phyloP scores from a whole-genome alignment of 371 early-diverging fungal genomes.

The Apophysomyces sp. region DNA sequence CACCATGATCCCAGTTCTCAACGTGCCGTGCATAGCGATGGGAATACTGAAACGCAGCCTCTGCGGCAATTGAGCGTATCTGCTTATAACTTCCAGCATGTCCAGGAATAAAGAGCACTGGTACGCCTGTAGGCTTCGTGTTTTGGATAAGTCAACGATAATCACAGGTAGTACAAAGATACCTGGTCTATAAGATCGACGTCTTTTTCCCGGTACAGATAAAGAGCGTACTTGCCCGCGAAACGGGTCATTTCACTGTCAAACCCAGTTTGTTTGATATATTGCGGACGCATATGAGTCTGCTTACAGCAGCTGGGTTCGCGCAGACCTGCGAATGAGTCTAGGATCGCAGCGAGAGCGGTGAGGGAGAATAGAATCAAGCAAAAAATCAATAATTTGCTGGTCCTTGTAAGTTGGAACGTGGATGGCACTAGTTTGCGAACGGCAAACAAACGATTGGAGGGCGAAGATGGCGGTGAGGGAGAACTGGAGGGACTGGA shows the following conservation, averaged over 20 bases:
- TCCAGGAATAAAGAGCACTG: slow-evolving; percentile 93
- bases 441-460: slow-evolving; percentile 1
- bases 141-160: background rate
- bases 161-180: slow-evolving; percentile 6
- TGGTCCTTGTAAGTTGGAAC: slow-evolving; percentile 17
- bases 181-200: slow-evolving; percentile 49
- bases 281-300: slow-evolving; percentile 83
- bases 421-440: slow-evolving; percentile 14
- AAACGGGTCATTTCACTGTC: slow-evolving; percentile 66
- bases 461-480: background rate
- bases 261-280: slow-evolving; percentile 62
- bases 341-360: slow-evolving; percentile 36
- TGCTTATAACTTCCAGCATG: slow-evolving; percentile 94
- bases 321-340: slow-evolving; percentile 62
- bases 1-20: slow-evolving; percentile 30
- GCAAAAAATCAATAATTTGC: slow-evolving; percentile 15
- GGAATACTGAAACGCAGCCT: slow-evolving; percentile 60
- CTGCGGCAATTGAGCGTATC: slow-evolving; percentile 81
- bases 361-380: slow-evolving; percentile 26
- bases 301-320: slow-evolving; percentile 75
- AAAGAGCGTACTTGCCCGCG: slow-evolving; percentile 77
- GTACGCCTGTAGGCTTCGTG: slow-evolving; percentile 64
- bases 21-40: slow-evolving; percentile 34
- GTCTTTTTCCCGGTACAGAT: slow-evolving; percentile 78
- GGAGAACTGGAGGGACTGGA: background rate